Conservation (phyloP, 139 green algal genomes). For the Chlamydomonas sphaeroides region DNA sequence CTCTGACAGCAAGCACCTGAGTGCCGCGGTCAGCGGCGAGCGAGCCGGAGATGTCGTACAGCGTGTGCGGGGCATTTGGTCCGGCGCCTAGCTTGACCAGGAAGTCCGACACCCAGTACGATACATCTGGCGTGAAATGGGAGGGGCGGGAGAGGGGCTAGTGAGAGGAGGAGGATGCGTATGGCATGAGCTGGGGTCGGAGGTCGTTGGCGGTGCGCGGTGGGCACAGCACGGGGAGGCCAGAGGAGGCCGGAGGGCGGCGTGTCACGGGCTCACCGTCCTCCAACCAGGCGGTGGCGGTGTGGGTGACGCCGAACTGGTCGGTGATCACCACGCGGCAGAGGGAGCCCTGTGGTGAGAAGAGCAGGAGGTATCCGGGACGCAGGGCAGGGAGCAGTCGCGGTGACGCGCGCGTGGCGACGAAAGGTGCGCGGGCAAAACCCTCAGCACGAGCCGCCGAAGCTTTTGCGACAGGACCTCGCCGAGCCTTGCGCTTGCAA, state of each 20-base stretch:
- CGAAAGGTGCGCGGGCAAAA: too few relatives aligned
- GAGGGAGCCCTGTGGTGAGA: neutral
- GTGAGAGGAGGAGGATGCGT: neutral
- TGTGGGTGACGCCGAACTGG: neutral
- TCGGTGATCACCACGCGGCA: neutral
- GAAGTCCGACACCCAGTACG: constrained; percentile 23
- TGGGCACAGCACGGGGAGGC: neutral
- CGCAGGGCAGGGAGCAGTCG: neutral
- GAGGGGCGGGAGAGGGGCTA: neutral
- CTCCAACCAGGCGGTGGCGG: neutral
- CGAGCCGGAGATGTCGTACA: neutral
- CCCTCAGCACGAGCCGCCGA: too few relatives aligned
- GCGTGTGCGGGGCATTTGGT: too few relatives aligned
- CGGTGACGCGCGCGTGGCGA: too few relatives aligned
- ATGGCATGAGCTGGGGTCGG: neutral
- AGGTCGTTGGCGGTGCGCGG: neutral
- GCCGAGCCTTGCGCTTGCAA: too few relatives aligned
- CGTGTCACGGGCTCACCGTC: neutral
- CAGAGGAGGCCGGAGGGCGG: too few relatives aligned
- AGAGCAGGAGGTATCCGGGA: neutral
- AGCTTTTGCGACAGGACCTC: too few relatives aligned
- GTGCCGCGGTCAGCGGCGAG: too few relatives aligned
- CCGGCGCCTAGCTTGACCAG: neutral
- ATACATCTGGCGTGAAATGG: neutral
- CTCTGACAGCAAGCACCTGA: too few relatives aligned